Conservation (phyloP, 371 early-diverging fungal genomes). For the Lichtheimia ramosa region DNA sequence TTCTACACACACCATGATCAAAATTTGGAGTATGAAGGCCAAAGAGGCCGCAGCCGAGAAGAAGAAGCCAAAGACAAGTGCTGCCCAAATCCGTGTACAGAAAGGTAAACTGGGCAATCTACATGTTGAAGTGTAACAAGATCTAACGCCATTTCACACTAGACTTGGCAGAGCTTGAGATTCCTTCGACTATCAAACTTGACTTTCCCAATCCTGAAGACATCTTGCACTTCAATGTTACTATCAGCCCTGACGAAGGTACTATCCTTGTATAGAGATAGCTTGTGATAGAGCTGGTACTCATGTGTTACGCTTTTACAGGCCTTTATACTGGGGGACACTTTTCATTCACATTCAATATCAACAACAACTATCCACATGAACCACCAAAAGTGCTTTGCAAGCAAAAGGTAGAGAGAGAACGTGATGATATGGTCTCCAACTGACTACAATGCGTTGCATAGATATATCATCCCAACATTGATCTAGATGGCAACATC, state of each 20-base stretch:
- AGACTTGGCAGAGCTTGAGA: constrained; percentile 85
- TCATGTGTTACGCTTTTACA: constrained; percentile 17
- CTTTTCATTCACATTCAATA: constrained; percentile 91
- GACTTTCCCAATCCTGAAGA: constrained; percentile 81
- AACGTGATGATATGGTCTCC: not conserved
- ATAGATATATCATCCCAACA: constrained; percentile 98
- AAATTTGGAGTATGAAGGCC: constrained; percentile 89
- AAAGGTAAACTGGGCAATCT: constrained; percentile 70
- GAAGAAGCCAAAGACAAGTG: constrained; percentile 82
- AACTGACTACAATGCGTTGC: constrained; percentile 11
- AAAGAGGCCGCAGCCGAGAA: constrained; percentile 74
- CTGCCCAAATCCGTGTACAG: constrained; percentile 90
- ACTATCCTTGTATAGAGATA: not conserved
- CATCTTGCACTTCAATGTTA: constrained; percentile 81
- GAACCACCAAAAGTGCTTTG: constrained; percentile 98
- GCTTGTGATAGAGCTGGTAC: not conserved
- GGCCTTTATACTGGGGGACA: constrained; percentile 93
- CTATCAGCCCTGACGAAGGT: constrained; percentile 92
- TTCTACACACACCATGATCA: constrained; percentile 59
- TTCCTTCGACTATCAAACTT: constrained; percentile 79
- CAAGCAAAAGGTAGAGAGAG: constrained; percentile 73
- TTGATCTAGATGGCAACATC: constrained; percentile 96
- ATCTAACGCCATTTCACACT: not conserved
- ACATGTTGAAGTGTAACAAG: not conserved
- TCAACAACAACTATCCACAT: constrained; percentile 97